A percentile compares a stretch with the other conserved stretches of the same genome.
These are phyloP conservation scores for Cyclotella sp. DNA, from an alignment of 108 stramenopile genomes.

Conservation along the genomic window DNA sequence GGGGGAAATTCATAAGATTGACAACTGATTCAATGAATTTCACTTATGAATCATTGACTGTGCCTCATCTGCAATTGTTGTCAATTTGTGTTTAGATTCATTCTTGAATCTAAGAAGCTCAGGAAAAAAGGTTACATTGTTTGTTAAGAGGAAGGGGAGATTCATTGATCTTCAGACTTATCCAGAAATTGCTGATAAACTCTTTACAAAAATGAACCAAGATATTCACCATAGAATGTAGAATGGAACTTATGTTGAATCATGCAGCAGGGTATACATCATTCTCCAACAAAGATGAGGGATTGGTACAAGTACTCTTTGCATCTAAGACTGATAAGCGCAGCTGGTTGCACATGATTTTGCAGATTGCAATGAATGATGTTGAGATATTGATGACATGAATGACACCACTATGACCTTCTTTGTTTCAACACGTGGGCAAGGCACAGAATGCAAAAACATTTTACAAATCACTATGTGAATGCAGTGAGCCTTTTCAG, in stretches of 20 bases:
- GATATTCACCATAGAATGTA: slow-evolving; percentile 72
- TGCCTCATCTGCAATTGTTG: neutral
- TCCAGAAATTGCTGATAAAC: slow-evolving; percentile 65
- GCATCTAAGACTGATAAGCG: slow-evolving; percentile 66
- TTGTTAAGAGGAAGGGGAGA: slow-evolving; percentile 61
- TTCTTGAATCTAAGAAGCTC: slow-evolving; percentile 69
- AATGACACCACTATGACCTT: slow-evolving; percentile 62
- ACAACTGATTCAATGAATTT: neutral
- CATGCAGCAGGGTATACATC: slow-evolving; percentile 64
- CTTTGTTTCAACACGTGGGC: slow-evolving; percentile 67
- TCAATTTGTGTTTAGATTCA: slow-evolving; percentile 28
- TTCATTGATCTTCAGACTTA: slow-evolving; percentile 61
- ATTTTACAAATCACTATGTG: slow-evolving; percentile 56
- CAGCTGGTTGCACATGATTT: slow-evolving; percentile 62
- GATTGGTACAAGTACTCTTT: slow-evolving; percentile 64
- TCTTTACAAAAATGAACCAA: slow-evolving; percentile 57
- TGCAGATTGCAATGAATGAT: slow-evolving; percentile 67
- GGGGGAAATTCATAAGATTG: neutral
- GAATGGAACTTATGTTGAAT: slow-evolving; percentile 63
- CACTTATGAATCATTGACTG: neutral
- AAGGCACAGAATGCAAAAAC: slow-evolving; percentile 66
- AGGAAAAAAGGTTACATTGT: slow-evolving; percentile 61
- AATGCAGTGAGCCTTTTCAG: slow-evolving; percentile 53
- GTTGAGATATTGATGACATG: slow-evolving; percentile 61
- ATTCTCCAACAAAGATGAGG: slow-evolving; percentile 56